Percentiles rank a stretch among this genome's conserved stretches.
phyloP scores from a whole-genome alignment of 306 rosid genomes.

The Cyamopsis tetragonoloba region DNA sequence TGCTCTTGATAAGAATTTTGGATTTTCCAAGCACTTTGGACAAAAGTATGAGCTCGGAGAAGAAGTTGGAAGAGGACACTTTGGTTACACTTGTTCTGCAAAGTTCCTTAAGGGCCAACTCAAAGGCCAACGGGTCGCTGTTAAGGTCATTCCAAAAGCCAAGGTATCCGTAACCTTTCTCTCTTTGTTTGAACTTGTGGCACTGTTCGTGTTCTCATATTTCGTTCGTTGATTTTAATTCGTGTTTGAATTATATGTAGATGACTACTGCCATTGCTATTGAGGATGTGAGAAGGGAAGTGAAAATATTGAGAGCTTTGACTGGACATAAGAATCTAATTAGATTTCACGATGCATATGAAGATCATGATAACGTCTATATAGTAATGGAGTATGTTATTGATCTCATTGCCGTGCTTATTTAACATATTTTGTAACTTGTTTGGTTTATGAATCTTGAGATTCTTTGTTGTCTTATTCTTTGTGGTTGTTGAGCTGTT shows the following conservation, averaged over 20 bases:
- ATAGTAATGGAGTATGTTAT: slow-evolving; percentile 97
- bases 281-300: slow-evolving; percentile 97
- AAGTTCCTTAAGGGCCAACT: slow-evolving; percentile 65
- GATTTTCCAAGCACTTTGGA: slow-evolving; percentile 73
- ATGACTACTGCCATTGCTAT: slow-evolving; percentile 94
- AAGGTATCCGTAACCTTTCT: slow-evolving; percentile 39
- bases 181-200: too few species aligned
- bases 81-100: slow-evolving; percentile 81
- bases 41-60: slow-evolving; percentile 75
- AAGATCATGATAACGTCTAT: slow-evolving; percentile 84
- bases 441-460: not conserved
- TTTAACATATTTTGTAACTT: not conserved
- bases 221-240: not conserved
- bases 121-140: slow-evolving; percentile 74
- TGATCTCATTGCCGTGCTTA: slow-evolving; percentile 4
- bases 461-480: slow-evolving; percentile 3
- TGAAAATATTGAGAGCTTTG: slow-evolving; percentile 87
- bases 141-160: slow-evolving; percentile 81
- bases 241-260: slow-evolving; percentile 42
- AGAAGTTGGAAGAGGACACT: slow-evolving; percentile 91
- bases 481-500: not conserved
- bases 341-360: slow-evolving; percentile 71
- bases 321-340: slow-evolving; percentile 77
- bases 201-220: not conserved
- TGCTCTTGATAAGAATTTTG: slow-evolving; percentile 75